Conservation (phyloP, 2,329 filamentous ascomycete species). For the Bisporella sp. region DNA sequence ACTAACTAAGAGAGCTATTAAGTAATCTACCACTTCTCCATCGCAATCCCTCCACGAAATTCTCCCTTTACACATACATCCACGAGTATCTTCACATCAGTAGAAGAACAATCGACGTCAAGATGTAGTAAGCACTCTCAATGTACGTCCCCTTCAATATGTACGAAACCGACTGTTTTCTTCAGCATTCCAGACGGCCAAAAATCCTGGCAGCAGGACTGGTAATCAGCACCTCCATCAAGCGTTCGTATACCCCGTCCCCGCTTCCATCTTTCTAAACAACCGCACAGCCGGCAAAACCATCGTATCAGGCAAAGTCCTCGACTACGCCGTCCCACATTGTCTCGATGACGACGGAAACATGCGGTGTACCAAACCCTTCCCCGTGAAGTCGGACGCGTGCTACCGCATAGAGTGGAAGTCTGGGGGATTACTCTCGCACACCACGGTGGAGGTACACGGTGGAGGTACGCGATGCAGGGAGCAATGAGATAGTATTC, state of each 20-base stretch:
- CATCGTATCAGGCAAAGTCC: constrained; percentile 29
- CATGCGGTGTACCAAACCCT: constrained; percentile 27
- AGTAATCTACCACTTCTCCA: too few species aligned
- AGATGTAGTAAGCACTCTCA: too few species aligned
- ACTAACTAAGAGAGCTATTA: too few species aligned
- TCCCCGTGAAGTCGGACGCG: constrained; percentile 30
- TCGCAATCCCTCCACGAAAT: too few species aligned
- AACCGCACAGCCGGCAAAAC: constrained; percentile 11
- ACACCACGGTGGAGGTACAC: constrained; percentile 35
- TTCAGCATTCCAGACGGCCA: constrained; percentile 16
- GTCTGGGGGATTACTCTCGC: constrained; percentile 31
- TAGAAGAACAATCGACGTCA: too few species aligned
- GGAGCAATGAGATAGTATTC: constrained; percentile 34
- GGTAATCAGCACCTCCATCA: constrained; percentile 13
- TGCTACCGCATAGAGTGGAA: constrained; percentile 36
- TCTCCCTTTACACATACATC: too few species aligned
- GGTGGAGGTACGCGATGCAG: constrained; percentile 32
- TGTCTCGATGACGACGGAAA: constrained; percentile 34
- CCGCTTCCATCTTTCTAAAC: constrained; percentile 1
- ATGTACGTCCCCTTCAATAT: too few species aligned
- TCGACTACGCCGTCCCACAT: constrained; percentile 36
- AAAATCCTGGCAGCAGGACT: constrained; percentile 18
- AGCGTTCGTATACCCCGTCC: constrained; percentile 7
- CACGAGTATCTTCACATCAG: too few species aligned
- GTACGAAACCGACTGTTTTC: too few species aligned